These are phyloP conservation scores for Colletotrichum falcatum DNA, from an alignment of 2,329 filamentous ascomycete species.

Conservation along the genomic window DNA sequence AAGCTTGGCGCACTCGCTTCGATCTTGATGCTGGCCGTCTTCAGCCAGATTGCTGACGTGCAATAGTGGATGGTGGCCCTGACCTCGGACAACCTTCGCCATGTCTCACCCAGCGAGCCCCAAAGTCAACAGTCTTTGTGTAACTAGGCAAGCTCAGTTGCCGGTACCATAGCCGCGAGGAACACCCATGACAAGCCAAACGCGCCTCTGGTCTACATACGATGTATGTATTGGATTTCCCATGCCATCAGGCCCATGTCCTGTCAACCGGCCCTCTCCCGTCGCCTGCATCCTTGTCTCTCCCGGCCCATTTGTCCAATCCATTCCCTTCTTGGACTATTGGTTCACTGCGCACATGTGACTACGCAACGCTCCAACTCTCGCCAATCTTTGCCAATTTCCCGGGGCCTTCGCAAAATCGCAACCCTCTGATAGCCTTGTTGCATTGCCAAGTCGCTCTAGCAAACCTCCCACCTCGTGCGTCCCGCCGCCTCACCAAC, in stretches of 20 bases:
- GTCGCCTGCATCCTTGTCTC: not conserved
- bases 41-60: not conserved
- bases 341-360: not conserved
- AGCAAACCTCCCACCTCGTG: constrained; percentile 4
- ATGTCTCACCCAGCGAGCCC: not conserved
- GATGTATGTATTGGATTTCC: too few relatives aligned
- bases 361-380: not conserved
- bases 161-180: not conserved
- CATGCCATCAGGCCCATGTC: not conserved
- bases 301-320: not conserved
- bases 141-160: not conserved
- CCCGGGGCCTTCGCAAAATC: not conserved
- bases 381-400: not conserved
- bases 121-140: not conserved
- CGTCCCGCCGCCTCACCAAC: constrained; percentile 5
- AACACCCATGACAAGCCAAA: not conserved
- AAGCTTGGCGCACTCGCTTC: constrained; percentile 17
- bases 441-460: constrained; percentile 40
- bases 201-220: not conserved
- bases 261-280: not conserved
- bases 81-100: not conserved
- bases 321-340: not conserved
- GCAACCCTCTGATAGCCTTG: constrained; percentile 28
- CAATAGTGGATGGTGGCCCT: not conserved
- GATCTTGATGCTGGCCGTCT: not conserved